phyloP scores from a whole-genome alignment of 257 asterid genomes.

The Solanum sejunctum region DNA sequence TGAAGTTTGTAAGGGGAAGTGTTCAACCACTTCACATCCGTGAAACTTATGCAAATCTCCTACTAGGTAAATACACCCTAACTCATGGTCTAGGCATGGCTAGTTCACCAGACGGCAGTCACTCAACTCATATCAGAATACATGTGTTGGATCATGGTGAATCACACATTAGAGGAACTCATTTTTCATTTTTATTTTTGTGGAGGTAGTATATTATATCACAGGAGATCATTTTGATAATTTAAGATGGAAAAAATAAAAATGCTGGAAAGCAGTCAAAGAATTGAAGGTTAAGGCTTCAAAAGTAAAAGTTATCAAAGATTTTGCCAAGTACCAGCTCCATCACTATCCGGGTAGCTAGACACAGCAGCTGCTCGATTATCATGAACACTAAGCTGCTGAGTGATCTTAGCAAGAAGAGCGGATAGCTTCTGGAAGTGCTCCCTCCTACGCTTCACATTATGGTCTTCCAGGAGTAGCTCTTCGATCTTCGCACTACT shows the following conservation, averaged over 20 bases:
- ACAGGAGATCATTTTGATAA: background rate
- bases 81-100: background rate
- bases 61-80: background rate
- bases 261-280: background rate
- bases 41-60: background rate
- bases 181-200: background rate
- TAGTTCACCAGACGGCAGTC: background rate
- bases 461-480: slow-evolving; percentile 18
- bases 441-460: slow-evolving; percentile 18
- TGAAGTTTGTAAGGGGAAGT: background rate
- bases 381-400: slow-evolving; percentile 15
- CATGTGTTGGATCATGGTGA: background rate
- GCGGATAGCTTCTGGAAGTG: slow-evolving; percentile 14
- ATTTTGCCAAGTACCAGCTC: slow-evolving; percentile 3
- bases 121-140: background rate
- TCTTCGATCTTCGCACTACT: slow-evolving; percentile 17
- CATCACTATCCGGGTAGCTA: slow-evolving; percentile 11
- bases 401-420: slow-evolving; percentile 15
- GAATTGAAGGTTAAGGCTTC: background rate
- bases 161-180: background rate
- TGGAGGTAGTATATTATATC: background rate
- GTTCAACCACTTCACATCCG: background rate
- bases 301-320: background rate
- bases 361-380: slow-evolving; percentile 13
- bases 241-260: background rate